These are phyloP conservation scores for Xylaria sp. DNA, from an alignment of 2,329 filamentous ascomycete species.

Conservation along the genomic window DNA sequence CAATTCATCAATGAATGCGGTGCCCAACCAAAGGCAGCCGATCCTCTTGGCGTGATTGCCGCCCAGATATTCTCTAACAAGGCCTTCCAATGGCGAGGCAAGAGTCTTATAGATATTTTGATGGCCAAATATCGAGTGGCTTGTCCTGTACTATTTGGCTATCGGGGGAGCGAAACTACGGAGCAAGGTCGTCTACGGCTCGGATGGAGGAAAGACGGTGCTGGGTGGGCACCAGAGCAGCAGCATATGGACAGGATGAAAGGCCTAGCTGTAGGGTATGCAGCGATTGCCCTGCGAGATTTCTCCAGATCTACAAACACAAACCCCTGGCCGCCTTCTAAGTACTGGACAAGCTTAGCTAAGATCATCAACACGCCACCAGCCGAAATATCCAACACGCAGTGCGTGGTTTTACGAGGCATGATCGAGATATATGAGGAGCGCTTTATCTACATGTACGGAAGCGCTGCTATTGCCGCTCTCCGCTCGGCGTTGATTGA, in stretches of 20 bases:
- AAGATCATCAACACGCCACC: conserved; percentile 80
- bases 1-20: conserved; percentile 76
- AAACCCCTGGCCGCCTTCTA: conserved; percentile 80
- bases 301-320: conserved; percentile 75
- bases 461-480: conserved; percentile 77
- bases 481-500: conserved; percentile 78
- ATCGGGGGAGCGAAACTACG: conserved; percentile 79
- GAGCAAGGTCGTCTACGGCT: conserved; percentile 73
- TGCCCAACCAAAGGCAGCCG: conserved; percentile 72
- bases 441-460: conserved; percentile 84
- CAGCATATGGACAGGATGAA: conserved; percentile 85
- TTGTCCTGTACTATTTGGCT: conserved; percentile 88
- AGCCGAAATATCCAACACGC: conserved; percentile 75
- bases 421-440: conserved; percentile 79
- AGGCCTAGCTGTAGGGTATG: conserved; percentile 85
- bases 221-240: conserved; percentile 73
- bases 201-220: conserved; percentile 76
- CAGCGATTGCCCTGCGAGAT: conserved; percentile 83
- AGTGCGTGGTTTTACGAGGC: conserved; percentile 75
- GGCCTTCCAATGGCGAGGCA: conserved; percentile 73
- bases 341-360: conserved; percentile 86
- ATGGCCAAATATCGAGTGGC: conserved; percentile 85
- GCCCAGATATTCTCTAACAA: conserved; percentile 79
- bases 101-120: conserved; percentile 81
- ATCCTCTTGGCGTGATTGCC: conserved; percentile 81